Conservation (phyloP, 331 rosid genomes). For the Phaseolus coccineus region DNA sequence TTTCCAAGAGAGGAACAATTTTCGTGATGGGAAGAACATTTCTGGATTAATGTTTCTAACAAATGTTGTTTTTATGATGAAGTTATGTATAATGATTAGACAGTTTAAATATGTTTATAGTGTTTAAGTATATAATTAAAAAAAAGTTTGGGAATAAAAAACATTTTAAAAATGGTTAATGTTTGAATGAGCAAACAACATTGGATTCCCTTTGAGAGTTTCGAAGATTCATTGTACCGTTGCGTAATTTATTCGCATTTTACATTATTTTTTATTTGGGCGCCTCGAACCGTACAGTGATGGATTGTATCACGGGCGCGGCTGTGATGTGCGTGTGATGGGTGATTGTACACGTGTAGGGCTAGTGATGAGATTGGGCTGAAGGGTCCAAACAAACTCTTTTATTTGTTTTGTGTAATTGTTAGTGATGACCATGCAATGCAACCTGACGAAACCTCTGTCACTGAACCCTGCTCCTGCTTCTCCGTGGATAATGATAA, state of each 20-base stretch:
- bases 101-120: too few species aligned
- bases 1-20: too few species aligned
- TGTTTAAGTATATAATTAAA: too few species aligned
- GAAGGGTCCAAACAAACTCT: background rate
- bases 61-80: too few species aligned
- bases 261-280: background rate
- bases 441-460: constrained; percentile 12
- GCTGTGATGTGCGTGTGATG: background rate
- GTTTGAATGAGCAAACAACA: background rate
- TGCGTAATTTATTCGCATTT: constrained; percentile 26
- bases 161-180: too few species aligned
- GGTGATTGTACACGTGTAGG: constrained; percentile 44
- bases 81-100: too few species aligned
- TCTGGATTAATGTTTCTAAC: too few species aligned
- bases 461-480: background rate
- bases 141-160: too few species aligned
- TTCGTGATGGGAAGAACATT: too few species aligned
- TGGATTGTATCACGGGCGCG: constrained; percentile 43
- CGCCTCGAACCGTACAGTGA: constrained; percentile 34
- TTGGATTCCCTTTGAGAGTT: constrained; percentile 37
- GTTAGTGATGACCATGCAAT: background rate
- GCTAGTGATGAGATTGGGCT: constrained; percentile 14
- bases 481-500: background rate
- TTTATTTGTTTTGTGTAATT: background rate
- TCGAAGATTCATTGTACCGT: constrained; percentile 33